Evolutionary conservation across 805 yeast genomes (phyloP).

Genomic region (Metschnikowia kunwiensis): DNA sequence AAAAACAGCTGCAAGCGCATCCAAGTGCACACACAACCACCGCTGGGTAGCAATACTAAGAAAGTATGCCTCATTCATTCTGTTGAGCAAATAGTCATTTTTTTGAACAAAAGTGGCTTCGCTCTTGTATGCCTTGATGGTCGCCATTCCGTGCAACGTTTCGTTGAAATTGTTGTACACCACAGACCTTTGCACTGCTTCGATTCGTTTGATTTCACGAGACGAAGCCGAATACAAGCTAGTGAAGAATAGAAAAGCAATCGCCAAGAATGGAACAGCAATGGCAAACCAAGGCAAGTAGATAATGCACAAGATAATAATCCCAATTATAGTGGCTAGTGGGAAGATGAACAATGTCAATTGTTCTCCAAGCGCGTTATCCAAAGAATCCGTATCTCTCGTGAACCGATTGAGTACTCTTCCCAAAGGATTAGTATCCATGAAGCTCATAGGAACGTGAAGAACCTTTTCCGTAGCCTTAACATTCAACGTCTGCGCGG

Average conservation of each 20-base stretch:
- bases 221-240: slow-evolving; percentile 48
- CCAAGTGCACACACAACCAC: slow-evolving; percentile 58
- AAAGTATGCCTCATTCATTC: slow-evolving; percentile 52
- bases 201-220: slow-evolving; percentile 48
- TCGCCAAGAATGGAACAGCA: slow-evolving; percentile 49
- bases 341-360: slow-evolving; percentile 40
- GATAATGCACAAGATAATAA: slow-evolving; percentile 44
- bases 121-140: slow-evolving; percentile 43
- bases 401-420: slow-evolving; percentile 44
- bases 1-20: slow-evolving; percentile 45
- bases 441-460: slow-evolving; percentile 43
- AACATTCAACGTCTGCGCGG: slow-evolving; percentile 36
- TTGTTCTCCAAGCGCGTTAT: slow-evolving; percentile 44
- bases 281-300: slow-evolving; percentile 56
- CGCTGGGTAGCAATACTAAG: slow-evolving; percentile 54
- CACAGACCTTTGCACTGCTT: slow-evolving; percentile 46
- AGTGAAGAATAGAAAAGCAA: slow-evolving; percentile 37
- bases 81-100: slow-evolving; percentile 42
- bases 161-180: slow-evolving; percentile 51
- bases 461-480: slow-evolving; percentile 37
- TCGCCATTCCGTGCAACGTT: slow-evolving; percentile 45
- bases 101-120: slow-evolving; percentile 35
- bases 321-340: slow-evolving; percentile 31
- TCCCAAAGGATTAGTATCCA: slow-evolving; percentile 44
- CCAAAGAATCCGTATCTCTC: slow-evolving; percentile 45